Evolutionary conservation across 257 asterid genomes (phyloP), one percentile per base, ranked within the genome.

Genomic region (Plantago elongata): DNA sequence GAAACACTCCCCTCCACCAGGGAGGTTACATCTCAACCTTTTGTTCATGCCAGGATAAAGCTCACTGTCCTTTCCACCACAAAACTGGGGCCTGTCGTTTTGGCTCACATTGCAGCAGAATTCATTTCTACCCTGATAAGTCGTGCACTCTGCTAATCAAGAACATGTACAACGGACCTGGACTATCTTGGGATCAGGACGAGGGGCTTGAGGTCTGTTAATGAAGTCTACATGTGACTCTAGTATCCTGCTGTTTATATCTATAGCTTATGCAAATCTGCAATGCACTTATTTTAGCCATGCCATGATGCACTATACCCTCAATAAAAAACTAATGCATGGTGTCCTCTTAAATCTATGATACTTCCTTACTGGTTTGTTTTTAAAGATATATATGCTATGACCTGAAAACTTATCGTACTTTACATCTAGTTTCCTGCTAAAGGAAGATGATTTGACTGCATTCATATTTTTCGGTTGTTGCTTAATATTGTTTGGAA

Each of bases 191-290:
- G 99, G 99, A 89, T 83, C 97, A 86, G 77, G 99, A 92, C 72
- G 99, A 92, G 78, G 94, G 95, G 80, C 99, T 92, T 75, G 99
- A 92, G 99, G 99, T 92, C 99, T 92, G 99, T 92, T 89, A 84
- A 77, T 79, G 87, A 74, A 74, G 86, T 83, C 89, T 80, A 71
- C 91, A 77, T 76, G 95, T 77, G 95, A 80, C 89, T 81, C 72
- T 77, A 74, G 99, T 92, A 92, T 92, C 99, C 99, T 92, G 92
- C 76, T 77, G 52, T 71, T 55, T 60, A 65, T 64, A 72, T 78
- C 68, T 64, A 62, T 69, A 37, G 51, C 47, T 52, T 64, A 64
- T 68, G 62, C 59, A 37, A 44, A 63, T 49, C 52, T 54, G 61
- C 55, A 66, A 15, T 64, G 43, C 40, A 9, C 40, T 52, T 15